Conservation (phyloP, 1,139 yeast species). For the Schizosaccharomyces versatilis region DNA sequence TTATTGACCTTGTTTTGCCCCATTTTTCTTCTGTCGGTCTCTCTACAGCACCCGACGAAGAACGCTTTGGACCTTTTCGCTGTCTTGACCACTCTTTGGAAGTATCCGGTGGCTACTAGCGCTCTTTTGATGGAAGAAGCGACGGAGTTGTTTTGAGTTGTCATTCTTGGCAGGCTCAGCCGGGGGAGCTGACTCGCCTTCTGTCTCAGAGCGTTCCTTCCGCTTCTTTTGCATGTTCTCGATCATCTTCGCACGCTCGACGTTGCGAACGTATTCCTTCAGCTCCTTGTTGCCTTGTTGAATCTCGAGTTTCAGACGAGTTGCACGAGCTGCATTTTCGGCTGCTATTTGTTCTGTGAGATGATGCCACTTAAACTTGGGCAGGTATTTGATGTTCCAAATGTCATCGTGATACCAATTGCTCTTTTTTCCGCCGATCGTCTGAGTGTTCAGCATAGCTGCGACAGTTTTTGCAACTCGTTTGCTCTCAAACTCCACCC, state of each 20-base stretch:
- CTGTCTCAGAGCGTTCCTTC: constrained; percentile 15
- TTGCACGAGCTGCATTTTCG: constrained; percentile 74
- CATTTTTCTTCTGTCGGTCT: too few relatives aligned
- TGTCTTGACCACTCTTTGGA: constrained; percentile 6
- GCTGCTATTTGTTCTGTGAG: constrained; percentile 79
- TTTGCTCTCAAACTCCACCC: constrained; percentile 81
- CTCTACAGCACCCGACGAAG: constrained; percentile 14
- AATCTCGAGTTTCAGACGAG: constrained; percentile 67
- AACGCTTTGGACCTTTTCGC: constrained; percentile 12
- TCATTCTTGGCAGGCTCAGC: constrained; percentile 1
- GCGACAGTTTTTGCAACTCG: constrained; percentile 79
- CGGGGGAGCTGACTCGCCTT: neutral
- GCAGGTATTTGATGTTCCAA: constrained; percentile 66
- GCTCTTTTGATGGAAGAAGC: constrained; percentile 12
- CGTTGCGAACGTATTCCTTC: constrained; percentile 59
- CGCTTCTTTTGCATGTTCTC: constrained; percentile 37
- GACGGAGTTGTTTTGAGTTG: constrained; percentile 9
- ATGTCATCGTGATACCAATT: constrained; percentile 89
- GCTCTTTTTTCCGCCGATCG: constrained; percentile 77
- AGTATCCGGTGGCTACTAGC: constrained; percentile 10
- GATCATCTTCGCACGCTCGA: constrained; percentile 69
- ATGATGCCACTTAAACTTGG: constrained; percentile 88
- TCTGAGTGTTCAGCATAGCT: constrained; percentile 64
- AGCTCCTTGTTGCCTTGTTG: constrained; percentile 75
- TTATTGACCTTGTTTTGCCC: too few relatives aligned